Base-by-base conservation (phyloP, 495 filamentous ascomycete species). In the Penicillium manginii region DNA sequence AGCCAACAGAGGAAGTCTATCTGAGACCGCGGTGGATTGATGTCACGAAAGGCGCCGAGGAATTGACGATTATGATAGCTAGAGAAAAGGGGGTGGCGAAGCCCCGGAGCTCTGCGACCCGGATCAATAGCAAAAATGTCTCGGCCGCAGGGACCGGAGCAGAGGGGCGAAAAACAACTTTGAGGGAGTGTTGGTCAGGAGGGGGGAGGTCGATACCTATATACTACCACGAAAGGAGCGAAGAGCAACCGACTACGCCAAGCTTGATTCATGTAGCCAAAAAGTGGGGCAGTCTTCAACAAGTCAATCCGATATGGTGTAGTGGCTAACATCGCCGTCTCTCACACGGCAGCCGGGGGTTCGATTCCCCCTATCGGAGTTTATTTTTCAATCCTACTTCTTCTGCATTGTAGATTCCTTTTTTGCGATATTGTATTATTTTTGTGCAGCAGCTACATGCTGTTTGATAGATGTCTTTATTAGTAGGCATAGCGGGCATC, bases 281-380 rank as follows among this genome's bases (percentile, higher is more conserved):
- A 47, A 47, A 47, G 21, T 21, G 0, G 3, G 15, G n/a, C 6
- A 23, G 5, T 19, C 6, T 47, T 21, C 45, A 47, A 19, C 21
- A 9, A 47, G n/a, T 9, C 11, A 5, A 18, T 73, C 66, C 68
- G 71, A 68, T 73, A 67, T 72, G 65, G 71, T 70, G 69, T 73
- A 72, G 57, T 68, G 69, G 71, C 57, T 67, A 72, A 70, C 71
- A 72, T 69, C 63, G 67, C 61, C 58, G 65, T 69, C 62, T 74
- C 62, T 71, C 69, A 74, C 69, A 69, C 67, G 60, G 63, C 72
- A 73, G 66, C 69, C 56, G 50, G 71, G 67, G 60, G 42, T 45
- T 63, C 60, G 60, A 63, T 63, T 63, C 60, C 56, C 60, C 60
- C 56, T 63, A 59, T 63, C 60, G 60, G 60, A 63, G 60, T 49